Base-by-base conservation (phyloP, 805 yeast genomes). In the Saturnispora sanitii region DNA sequence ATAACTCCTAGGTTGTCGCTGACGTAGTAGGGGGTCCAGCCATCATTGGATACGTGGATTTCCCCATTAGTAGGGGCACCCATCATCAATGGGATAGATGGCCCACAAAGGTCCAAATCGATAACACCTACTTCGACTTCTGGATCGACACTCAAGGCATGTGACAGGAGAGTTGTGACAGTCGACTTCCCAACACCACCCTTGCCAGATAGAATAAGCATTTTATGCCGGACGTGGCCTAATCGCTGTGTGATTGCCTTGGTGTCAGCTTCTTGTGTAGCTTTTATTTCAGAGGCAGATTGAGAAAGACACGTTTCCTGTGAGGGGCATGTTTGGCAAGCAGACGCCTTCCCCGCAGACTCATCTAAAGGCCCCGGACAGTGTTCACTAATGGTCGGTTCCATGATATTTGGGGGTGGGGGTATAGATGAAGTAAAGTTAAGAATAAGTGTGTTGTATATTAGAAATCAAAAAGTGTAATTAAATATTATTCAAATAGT, bases 161-260 rank as follows among this genome's bases (percentile, higher is more conserved):
- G 92, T 16, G 94, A 77, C n/a, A 92, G 69, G 92, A 92, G 82
- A 4, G 95, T 75, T 0, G 97, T 83, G 57, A 92, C 90, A 0
- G 99, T 92, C 0, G 96, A 85, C 59, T 92, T 92, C 1, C 99
- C 99, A 1, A 92, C 99, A 11, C 99, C 98, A 13, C 96, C 94
- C 60, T 83, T 83, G 5, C 92, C 94, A 1, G 87, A 79, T 3
- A 83, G 65, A 0, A 83, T 85, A 29, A 82, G 61, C 1, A 92
- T 65, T 61, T 92, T 92, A 60, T 92, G 97, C 48, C 78, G 68
- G 4, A 75, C 68, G 36, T 72, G 69, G 2, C 72, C 59, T 41
- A 92, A 64, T 45, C 90, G 73, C 34, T 75, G 72, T 25, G 77
- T 77, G 33, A 92, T 92, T n/a, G n/a, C n/a, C n/a, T n/a, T n/a